A percentile compares a stretch with the other conserved stretches of the same genome.
Conservation (phyloP, 2,329 filamentous ascomycete genomes). For the Colletotrichum somersetense region DNA sequence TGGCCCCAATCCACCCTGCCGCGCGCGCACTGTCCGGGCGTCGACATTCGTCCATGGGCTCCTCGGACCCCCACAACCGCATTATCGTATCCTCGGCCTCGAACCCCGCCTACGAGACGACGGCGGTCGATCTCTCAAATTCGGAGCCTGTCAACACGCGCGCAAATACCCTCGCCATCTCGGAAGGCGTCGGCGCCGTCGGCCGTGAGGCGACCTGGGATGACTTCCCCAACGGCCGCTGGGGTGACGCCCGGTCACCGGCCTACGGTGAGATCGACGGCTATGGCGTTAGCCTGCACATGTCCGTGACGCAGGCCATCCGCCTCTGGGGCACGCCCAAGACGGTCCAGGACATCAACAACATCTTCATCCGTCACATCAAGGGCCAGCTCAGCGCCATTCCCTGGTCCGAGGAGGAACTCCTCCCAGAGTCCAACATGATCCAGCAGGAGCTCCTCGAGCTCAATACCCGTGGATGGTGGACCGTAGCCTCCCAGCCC, state of each 20-base stretch:
- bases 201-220: conserved; percentile 98
- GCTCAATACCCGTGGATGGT: conserved; percentile 88
- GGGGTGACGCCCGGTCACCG: conserved; percentile 92
- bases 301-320: conserved; percentile 86
- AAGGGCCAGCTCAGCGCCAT: conserved; percentile 83
- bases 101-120: conserved; percentile 76
- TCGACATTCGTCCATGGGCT: conserved; percentile 83
- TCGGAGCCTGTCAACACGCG: conserved; percentile 80
- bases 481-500: conserved; percentile 96
- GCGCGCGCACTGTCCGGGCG: conserved; percentile 60
- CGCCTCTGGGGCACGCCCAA: conserved; percentile 87
- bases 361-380: conserved; percentile 85
- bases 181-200: conserved; percentile 89
- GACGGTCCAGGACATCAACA: conserved; percentile 77
- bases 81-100: conserved; percentile 81
- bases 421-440: conserved; percentile 84
- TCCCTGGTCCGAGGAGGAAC: conserved; percentile 93
- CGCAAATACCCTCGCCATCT: conserved; percentile 90
- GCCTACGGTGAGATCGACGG: conserved; percentile 97
- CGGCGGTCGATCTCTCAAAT: conserved; percentile 78
- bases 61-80: conserved; percentile 88
- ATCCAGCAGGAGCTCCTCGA: conserved; percentile 82
- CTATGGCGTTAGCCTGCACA: conserved; percentile 96
- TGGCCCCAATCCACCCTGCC: conserved; percentile 48
- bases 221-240: conserved; percentile 95